A percentile compares a stretch with the other conserved stretches of the same genome.
Evolutionary conservation across 345 rosid genomes (phyloP).

Genomic region (Murraya paniculata): DNA sequence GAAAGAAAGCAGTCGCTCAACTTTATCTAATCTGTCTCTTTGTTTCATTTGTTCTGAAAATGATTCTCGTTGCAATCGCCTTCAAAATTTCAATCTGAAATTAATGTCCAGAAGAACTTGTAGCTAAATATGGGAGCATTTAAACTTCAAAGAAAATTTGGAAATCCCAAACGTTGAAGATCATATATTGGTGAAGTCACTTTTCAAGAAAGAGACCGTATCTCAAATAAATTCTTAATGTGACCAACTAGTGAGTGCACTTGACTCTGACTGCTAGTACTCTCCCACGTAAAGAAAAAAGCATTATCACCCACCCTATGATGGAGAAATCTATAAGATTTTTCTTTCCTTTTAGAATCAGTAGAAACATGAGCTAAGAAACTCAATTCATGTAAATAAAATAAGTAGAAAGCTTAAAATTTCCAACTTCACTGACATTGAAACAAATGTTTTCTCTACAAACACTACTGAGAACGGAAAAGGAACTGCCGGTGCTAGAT

Average conservation of each 20-base stretch:
- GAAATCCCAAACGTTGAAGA: background rate
- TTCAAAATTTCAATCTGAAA: slow-evolving; percentile 90
- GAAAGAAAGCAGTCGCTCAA: slow-evolving; percentile 59
- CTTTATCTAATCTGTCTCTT: slow-evolving; percentile 85
- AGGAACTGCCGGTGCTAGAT: too few species aligned
- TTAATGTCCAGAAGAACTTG: slow-evolving; percentile 10
- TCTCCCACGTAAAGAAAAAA: background rate
- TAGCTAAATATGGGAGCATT: slow-evolving; percentile 10
- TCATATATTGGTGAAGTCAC: background rate
- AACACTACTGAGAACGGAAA: background rate
- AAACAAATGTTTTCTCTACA: background rate
- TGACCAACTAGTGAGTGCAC: background rate
- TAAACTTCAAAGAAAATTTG: slow-evolving; percentile 9
- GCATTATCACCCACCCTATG: background rate
- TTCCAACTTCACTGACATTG: background rate
- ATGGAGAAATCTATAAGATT: background rate
- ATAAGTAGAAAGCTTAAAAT: background rate
- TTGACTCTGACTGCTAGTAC: background rate
- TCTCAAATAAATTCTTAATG: background rate
- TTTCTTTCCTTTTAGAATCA: background rate
- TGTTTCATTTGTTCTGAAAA: slow-evolving; percentile 86
- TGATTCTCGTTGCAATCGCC: slow-evolving; percentile 83
- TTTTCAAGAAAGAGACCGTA: background rate
- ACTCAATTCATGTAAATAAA: too few species aligned
- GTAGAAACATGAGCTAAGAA: background rate